These are phyloP conservation scores for Buddleja alternifolia DNA, from an alignment of 257 asterid species.

Conservation along the genomic window DNA sequence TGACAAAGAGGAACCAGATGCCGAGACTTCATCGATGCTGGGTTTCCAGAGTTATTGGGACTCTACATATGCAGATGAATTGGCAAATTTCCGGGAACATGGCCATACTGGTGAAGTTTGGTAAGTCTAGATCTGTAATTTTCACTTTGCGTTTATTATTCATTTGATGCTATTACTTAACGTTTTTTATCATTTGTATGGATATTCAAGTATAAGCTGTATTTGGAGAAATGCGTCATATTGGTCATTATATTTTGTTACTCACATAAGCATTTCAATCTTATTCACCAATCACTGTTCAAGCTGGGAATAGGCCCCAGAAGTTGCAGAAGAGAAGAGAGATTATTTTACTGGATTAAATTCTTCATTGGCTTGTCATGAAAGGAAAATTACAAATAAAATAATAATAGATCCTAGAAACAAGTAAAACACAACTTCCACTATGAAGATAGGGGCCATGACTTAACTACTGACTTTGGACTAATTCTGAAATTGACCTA, in stretches of 20 bases:
- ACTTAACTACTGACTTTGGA: no score
- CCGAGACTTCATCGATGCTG: slow-evolving; percentile 77
- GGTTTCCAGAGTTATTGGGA: slow-evolving; percentile 99
- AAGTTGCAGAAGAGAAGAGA: no score
- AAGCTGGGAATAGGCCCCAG: no score
- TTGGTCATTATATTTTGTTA: slow-evolving; percentile 1
- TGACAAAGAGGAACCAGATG: slow-evolving; percentile 94
- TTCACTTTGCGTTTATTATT: not conserved
- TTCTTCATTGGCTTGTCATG: no score
- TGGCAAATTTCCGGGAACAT: slow-evolving; percentile 84
- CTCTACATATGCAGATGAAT: slow-evolving; percentile 86
- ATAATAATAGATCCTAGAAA: no score
- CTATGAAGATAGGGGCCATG: no score
- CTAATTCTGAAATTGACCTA: no score
- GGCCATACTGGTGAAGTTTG: slow-evolving; percentile 98
- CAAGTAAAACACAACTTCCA: no score
- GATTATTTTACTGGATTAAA: no score
- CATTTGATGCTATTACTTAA: slow-evolving; percentile 12
- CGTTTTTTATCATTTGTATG: not conserved
- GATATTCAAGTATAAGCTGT: not conserved
- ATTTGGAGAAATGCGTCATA: not conserved
- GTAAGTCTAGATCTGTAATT: slow-evolving; percentile 43
- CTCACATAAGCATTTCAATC: not conserved
- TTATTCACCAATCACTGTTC: slow-evolving; percentile 6
- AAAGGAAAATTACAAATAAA: no score